These are phyloP conservation scores for Puccinia hordei DNA, from an alignment of 1,284 basidiomycete genomes.

Conservation along the genomic window DNA sequence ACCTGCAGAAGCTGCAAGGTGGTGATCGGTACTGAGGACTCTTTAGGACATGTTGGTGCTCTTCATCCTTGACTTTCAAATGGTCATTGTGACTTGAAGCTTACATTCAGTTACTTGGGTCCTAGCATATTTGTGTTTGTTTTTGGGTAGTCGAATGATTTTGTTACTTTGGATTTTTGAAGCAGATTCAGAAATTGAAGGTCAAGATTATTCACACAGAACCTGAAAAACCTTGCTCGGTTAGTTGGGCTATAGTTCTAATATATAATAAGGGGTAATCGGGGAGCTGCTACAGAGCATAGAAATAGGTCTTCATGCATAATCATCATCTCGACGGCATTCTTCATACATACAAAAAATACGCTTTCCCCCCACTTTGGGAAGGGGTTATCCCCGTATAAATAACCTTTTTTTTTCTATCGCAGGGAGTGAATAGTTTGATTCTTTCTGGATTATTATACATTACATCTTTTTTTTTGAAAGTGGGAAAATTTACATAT, in stretches of 20 bases:
- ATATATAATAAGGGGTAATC: not conserved
- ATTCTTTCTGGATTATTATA: conserved; percentile 5
- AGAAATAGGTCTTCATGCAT: not conserved
- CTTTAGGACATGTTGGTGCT: not conserved
- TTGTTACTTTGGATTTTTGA: too few relatives aligned
- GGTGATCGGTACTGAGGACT: conserved; percentile 22
- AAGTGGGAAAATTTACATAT: conserved; percentile 9
- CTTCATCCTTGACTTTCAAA: not conserved
- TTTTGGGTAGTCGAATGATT: too few relatives aligned
- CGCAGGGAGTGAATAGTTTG: conserved; percentile 12
- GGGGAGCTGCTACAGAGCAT: not conserved
- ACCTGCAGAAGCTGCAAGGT: conserved; percentile 47
- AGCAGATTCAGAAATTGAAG: too few relatives aligned
- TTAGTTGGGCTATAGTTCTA: too few relatives aligned
- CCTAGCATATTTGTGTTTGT: not conserved
- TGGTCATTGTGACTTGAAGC: not conserved
- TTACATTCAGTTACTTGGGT: not conserved
- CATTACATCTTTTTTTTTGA: not conserved
- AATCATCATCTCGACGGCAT: not conserved
- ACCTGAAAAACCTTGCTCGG: too few relatives aligned
- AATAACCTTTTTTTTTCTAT: not conserved
- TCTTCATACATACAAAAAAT: not conserved
- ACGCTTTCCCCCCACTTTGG: not conserved
- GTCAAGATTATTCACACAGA: too few relatives aligned
- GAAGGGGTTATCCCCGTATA: not conserved